These are phyloP conservation scores for Pholiota molesta DNA, from an alignment of 768 basidiomycete species.

Conservation along the genomic window DNA sequence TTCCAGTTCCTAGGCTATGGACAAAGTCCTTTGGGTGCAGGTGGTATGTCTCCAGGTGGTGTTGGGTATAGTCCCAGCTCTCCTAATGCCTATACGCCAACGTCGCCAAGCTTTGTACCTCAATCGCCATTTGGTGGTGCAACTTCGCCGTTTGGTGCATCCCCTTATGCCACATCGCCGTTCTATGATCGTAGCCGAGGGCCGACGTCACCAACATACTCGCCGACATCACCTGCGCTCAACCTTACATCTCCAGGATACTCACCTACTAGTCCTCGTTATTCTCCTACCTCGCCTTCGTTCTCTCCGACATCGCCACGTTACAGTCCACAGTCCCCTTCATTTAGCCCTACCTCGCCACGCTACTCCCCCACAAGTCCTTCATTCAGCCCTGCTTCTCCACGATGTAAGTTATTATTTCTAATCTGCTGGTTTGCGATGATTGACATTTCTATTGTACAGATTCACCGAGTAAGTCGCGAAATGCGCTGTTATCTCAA, in stretches of 20 bases:
- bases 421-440: conserved; percentile 4
- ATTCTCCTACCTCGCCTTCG: conserved; percentile 82
- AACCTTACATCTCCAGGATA: conserved; percentile 83
- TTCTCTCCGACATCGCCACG: conserved; percentile 86
- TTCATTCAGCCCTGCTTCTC: conserved; percentile 93
- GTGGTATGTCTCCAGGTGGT: conserved; percentile 87
- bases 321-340: conserved; percentile 88
- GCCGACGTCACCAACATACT: conserved; percentile 82
- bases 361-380: conserved; percentile 90
- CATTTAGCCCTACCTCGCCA: conserved; percentile 89
- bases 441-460: conserved; percentile 24
- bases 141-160: conserved; percentile 81
- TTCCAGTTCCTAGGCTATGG: conserved; percentile 78
- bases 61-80: conserved; percentile 87
- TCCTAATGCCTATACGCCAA: conserved; percentile 86
- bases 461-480: conserved; percentile 82
- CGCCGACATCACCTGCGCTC: conserved; percentile 84
- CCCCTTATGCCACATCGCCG: conserved; percentile 84
- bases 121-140: conserved; percentile 84
- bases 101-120: conserved; percentile 83
- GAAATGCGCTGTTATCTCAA: neutral
- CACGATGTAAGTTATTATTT: conserved; percentile 63
- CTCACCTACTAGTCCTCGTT: conserved; percentile 85
- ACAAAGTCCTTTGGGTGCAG: conserved; percentile 84
- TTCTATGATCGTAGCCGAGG: conserved; percentile 69